Conservation (phyloP, 2,329 filamentous ascomycete genomes). For the Pyrenochaeta sp. region DNA sequence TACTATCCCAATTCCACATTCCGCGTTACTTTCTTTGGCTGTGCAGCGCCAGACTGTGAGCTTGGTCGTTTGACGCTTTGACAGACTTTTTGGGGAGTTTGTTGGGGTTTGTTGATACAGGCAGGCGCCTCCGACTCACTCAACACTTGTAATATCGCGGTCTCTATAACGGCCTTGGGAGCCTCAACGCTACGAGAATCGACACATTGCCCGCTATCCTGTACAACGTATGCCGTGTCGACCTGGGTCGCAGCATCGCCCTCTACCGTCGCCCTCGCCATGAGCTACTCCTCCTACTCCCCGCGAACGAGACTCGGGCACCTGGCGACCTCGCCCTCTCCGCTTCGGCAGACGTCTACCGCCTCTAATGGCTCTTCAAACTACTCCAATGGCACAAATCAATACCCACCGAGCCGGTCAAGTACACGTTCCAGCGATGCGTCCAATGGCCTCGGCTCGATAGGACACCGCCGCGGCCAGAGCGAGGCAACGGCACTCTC, state of each 20-base stretch:
- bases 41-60: slow-evolving; percentile 29
- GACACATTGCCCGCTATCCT: slow-evolving; percentile 15
- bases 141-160: slow-evolving; percentile 33
- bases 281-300: slow-evolving; percentile 48
- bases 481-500: slow-evolving; percentile 73
- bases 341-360: slow-evolving; percentile 70
- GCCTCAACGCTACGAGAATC: slow-evolving; percentile 26
- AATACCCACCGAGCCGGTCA: slow-evolving; percentile 66
- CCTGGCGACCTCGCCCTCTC: slow-evolving; percentile 53
- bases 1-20: slow-evolving; percentile 35
- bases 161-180: slow-evolving; percentile 39
- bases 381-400: slow-evolving; percentile 66
- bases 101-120: slow-evolving; percentile 24
- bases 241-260: slow-evolving; percentile 15
- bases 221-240: slow-evolving; percentile 43
- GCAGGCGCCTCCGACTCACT: slow-evolving; percentile 36
- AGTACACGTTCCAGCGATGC: slow-evolving; percentile 77
- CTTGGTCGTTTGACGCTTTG: slow-evolving; percentile 31
- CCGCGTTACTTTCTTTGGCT: slow-evolving; percentile 43
- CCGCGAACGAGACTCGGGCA: slow-evolving; percentile 52
- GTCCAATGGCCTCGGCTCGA: slow-evolving; percentile 63
- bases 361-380: slow-evolving; percentile 75
- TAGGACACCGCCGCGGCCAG: slow-evolving; percentile 75
- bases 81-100: slow-evolving; percentile 18
- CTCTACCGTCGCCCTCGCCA: slow-evolving; percentile 35